phyloP scores from a whole-genome alignment of 202 grass and related monocot genomes.

The Brachypodium distachyon region DNA sequence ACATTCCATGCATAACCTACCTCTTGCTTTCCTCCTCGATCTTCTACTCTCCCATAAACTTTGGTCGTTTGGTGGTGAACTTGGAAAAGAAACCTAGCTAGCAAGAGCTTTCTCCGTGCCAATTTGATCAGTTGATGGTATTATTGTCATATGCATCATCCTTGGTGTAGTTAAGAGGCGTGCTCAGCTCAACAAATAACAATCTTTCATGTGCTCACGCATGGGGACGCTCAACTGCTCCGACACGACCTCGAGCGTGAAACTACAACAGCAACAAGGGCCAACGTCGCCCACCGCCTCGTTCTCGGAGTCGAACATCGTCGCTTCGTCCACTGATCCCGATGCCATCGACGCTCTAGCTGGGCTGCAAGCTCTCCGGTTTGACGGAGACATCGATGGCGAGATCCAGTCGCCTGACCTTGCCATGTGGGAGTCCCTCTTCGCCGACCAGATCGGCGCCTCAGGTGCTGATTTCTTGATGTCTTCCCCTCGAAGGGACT shows the following conservation, averaged over 20 bases:
- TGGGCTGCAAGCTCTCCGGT: slow-evolving; percentile 31
- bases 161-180: not conserved
- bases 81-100: not conserved
- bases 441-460: slow-evolving; percentile 44
- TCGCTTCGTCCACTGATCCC: slow-evolving; percentile 6
- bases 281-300: slow-evolving; percentile 39
- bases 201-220: slow-evolving; percentile 22
- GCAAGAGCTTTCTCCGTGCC: not conserved
- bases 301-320: slow-evolving; percentile 49
- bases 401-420: slow-evolving; percentile 61
- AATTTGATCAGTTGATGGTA: not conserved
- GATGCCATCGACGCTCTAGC: slow-evolving; percentile 36
- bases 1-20: not conserved
- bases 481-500: slow-evolving; percentile 46
- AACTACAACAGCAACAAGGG: slow-evolving; percentile 23
- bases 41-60: not conserved
- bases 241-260: not conserved
- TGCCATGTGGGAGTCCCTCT: slow-evolving; percentile 51
- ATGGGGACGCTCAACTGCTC: slow-evolving; percentile 33
- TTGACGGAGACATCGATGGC: slow-evolving; percentile 34
- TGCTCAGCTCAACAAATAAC: not conserved
- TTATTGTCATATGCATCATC: not conserved
- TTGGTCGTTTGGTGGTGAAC: too few species aligned
- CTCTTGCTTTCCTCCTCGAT: not conserved
- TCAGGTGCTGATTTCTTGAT: slow-evolving; percentile 39